phyloP scores from a whole-genome alignment of 1,284 basidiomycete genomes.

The Microbotryomycetes sp. region DNA sequence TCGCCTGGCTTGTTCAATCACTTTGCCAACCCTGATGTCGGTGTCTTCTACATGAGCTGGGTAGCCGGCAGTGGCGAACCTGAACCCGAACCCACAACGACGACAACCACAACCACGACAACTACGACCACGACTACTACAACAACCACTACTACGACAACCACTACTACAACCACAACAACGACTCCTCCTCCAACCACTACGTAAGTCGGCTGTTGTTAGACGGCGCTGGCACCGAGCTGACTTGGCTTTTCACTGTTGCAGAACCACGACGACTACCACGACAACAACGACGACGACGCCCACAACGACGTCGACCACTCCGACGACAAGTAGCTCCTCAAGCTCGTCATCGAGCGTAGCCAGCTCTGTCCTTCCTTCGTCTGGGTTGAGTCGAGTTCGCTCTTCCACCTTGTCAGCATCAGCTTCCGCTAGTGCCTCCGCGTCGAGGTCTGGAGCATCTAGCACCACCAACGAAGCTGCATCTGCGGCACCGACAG shows the following conservation, averaged over 20 bases:
- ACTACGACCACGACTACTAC: conserved; percentile 20
- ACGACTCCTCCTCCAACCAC: conserved; percentile 2
- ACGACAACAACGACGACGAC: neutral
- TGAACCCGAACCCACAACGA: neutral
- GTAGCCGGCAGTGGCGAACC: neutral
- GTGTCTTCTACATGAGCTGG: conserved; percentile 47
- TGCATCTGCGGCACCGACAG: neutral
- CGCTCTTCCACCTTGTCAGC: neutral
- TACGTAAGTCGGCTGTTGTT: neutral
- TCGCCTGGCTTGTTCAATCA: conserved; percentile 61
- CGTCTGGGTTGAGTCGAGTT: neutral
- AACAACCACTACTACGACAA: conserved; percentile 8
- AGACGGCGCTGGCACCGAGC: too few species aligned
- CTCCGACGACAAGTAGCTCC: neutral
- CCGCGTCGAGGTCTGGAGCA: neutral
- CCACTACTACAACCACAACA: conserved; percentile 1
- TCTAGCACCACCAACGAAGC: neutral
- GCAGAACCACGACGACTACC: conserved; percentile 1
- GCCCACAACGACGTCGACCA: neutral
- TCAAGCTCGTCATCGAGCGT: conserved; percentile 5
- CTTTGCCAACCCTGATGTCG: conserved; percentile 44
- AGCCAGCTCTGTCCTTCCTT: neutral
- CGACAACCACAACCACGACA: conserved; percentile 8
- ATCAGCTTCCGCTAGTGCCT: neutral
- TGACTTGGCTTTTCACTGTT: neutral